phyloP scores from a whole-genome alignment of 257 asterid genomes.

The Solanum tacnaense region DNA sequence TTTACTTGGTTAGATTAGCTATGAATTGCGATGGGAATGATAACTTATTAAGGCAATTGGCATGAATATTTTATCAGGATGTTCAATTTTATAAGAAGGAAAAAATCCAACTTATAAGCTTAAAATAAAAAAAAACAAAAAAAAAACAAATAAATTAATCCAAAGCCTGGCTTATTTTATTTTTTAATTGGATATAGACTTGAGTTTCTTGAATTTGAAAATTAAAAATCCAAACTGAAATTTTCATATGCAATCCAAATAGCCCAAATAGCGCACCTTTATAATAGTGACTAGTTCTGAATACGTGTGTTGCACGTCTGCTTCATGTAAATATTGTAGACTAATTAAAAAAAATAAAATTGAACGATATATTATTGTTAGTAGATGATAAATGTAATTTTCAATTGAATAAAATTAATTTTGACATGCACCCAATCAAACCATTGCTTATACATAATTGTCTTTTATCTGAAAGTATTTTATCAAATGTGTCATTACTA shows the following conservation, averaged over 20 bases:
- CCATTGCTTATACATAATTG: background rate
- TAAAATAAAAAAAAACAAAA: too few species aligned
- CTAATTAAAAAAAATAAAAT: too few species aligned
- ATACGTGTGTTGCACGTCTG: background rate
- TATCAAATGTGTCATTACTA: background rate
- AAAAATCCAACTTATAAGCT: background rate
- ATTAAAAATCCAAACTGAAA: background rate
- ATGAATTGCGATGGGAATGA: background rate
- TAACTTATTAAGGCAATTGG: background rate
- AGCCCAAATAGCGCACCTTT: background rate
- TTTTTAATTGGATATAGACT: background rate
- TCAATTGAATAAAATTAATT: background rate
- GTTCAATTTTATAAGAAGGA: background rate
- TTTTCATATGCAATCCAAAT: background rate
- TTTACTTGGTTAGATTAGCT: background rate
- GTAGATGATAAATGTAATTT: too few species aligned
- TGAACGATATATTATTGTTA: background rate
- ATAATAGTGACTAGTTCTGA: background rate
- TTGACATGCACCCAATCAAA: background rate
- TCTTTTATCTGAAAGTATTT: background rate
- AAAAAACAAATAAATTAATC: background rate
- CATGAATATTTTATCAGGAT: background rate
- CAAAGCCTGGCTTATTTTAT: too few species aligned
- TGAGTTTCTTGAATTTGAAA: background rate
- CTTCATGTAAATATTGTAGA: background rate